Base-by-base conservation (phyloP, 331 rosid species). In the Erythrophleum ivorense region DNA sequence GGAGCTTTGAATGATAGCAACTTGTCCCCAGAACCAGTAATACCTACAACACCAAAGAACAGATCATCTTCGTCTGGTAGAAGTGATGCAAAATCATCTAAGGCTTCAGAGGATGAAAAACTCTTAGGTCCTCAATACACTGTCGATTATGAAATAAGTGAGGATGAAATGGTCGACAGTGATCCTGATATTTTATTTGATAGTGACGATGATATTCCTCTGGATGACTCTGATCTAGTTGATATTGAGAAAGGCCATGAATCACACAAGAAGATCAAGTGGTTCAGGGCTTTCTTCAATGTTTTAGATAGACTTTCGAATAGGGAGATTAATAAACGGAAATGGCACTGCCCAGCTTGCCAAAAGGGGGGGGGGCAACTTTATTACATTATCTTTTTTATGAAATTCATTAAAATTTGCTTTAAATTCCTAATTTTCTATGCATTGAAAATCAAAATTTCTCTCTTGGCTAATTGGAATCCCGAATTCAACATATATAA, bases 301-400 rank as follows among this genome's bases (percentile, higher is more conserved):
- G 52, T 0, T 7, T 13, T 82, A 55, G 78, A 76, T 34, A n/a
- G 2, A 9, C 41, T 68, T 24, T 55, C 45, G 3, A 43, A 31
- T 29, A 77, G 76, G 34, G 65, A 82, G 66, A 60, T 82, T 2
- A 36, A 24, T 68, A 14, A 55, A 58, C 73, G 33, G 29, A 24
- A 21, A 52, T 67, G 85, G 85, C 85, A 75, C 45, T 82, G 85
- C 21, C 81, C 81, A 13, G 86, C 86, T 0, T 77, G 82, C 78
- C 33, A 77, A 59, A n/a, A n/a, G n/a, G n/a, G n/a, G 78, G 82
- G 86, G 78, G 29, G 29, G 29, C 29, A 24, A 24, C 29, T 36
- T 36, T 36, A 36, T 36, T 36, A 36, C 40, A 36, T 36, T 2
- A 36, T 36, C 40, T 36, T 36, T 36, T 36, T 36, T 36, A 36